Conservation (phyloP, 805 yeast species). For the Grigorovia yakushimaensis region DNA sequence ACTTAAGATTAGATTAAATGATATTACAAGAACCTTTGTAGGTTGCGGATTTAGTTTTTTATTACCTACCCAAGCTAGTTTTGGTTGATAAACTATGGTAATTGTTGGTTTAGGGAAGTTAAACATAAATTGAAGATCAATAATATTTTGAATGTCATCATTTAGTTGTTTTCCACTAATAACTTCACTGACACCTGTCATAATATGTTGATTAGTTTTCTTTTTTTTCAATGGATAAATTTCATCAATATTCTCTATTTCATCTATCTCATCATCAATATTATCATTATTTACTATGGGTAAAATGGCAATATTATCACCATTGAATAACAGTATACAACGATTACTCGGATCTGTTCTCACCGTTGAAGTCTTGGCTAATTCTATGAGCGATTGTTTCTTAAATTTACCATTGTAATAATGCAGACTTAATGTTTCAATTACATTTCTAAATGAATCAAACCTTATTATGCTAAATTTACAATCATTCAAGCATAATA, state of each 20-base stretch:
- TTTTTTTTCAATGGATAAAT: slow-evolving; percentile 1
- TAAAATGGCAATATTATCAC: slow-evolving; percentile 60
- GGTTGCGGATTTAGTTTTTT: slow-evolving; percentile 15
- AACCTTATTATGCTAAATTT: slow-evolving; percentile 70
- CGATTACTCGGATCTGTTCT: slow-evolving; percentile 52
- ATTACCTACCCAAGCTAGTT: slow-evolving; percentile 68
- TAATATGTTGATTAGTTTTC: slow-evolving; percentile 4
- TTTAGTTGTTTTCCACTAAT: slow-evolving; percentile 49
- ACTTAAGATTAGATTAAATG: slow-evolving; percentile 42
- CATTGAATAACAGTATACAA: slow-evolving; percentile 49
- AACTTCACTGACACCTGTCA: slow-evolving; percentile 39
- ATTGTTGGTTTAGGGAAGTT: slow-evolving; percentile 78
- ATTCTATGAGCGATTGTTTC: slow-evolving; percentile 33
- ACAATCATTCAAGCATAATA: slow-evolving; percentile 62
- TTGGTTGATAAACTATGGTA: slow-evolving; percentile 51
- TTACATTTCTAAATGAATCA: slow-evolving; percentile 42
- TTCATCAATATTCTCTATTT: slow-evolving; percentile 4
- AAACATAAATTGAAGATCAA: slow-evolving; percentile 61
- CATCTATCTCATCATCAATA: slow-evolving; percentile 25
- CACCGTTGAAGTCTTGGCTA: slow-evolving; percentile 33
- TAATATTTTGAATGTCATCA: slow-evolving; percentile 46
- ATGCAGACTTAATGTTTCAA: slow-evolving; percentile 75
- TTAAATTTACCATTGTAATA: slow-evolving; percentile 68
- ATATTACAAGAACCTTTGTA: slow-evolving; percentile 16
- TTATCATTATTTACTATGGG: slow-evolving; percentile 41